These are phyloP conservation scores for Diddensiella caesifluorescens DNA, from an alignment of 805 yeast genomes.

Conservation along the genomic window DNA sequence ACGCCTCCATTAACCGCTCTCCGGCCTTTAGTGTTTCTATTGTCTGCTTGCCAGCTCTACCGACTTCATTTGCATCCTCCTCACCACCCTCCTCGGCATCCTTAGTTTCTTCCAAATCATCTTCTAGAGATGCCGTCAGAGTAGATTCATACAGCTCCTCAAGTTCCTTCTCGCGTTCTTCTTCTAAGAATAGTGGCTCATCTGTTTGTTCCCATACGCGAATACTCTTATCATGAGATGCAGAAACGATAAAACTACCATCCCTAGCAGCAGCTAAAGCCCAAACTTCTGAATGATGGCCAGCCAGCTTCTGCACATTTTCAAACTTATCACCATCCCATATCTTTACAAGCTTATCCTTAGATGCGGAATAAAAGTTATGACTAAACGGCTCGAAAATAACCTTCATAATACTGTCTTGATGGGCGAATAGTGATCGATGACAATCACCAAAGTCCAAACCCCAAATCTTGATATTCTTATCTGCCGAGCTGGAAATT, in stretches of 20 bases:
- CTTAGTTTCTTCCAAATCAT: conserved; percentile 37
- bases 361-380: conserved; percentile 82
- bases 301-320: conserved; percentile 78
- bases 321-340: conserved; percentile 99
- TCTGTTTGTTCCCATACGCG: conserved; percentile 92
- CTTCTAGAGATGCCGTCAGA: conserved; percentile 66
- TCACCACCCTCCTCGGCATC: conserved; percentile 44
- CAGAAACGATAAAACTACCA: conserved; percentile 69
- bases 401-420: conserved; percentile 89
- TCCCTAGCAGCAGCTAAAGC: conserved; percentile 64
- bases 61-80: conserved; percentile 46
- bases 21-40: conserved; percentile 91
- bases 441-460: conserved; percentile 98
- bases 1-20: conserved; percentile 85
- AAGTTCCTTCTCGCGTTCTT: conserved; percentile 92
- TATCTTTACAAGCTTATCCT: conserved; percentile 84
- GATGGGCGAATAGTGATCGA: conserved; percentile 92
- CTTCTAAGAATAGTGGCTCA: conserved; percentile 94
- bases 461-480: conserved; percentile 97
- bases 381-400: conserved; percentile 79
- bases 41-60: conserved; percentile 71
- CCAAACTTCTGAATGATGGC: conserved; percentile 95
- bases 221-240: conserved; percentile 90
- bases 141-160: conserved; percentile 88
- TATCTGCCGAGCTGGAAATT: conserved; percentile 93